Evolutionary conservation across 371 early-diverging fungal genomes (phyloP).

Genomic region (Mortierella sp.): DNA sequence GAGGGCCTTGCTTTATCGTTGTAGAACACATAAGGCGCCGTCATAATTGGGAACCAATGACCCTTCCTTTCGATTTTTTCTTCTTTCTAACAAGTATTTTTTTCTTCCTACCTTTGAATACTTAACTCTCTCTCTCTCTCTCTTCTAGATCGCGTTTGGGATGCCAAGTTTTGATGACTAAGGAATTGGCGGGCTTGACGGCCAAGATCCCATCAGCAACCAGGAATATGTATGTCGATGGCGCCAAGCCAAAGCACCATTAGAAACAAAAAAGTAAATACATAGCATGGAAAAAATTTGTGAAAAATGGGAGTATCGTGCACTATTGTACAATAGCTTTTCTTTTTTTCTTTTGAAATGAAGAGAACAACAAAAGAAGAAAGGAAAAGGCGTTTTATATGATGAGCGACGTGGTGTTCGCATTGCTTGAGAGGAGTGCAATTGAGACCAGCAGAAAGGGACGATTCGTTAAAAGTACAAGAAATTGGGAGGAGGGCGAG

Average conservation of each 20-base stretch:
- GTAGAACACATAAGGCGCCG: not conserved
- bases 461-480: not conserved
- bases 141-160: slow-evolving; percentile 92
- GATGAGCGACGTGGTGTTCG: not conserved
- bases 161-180: slow-evolving; percentile 93
- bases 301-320: not conserved
- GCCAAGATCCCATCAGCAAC: slow-evolving; percentile 97
- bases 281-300: not conserved
- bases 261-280: slow-evolving; percentile 10
- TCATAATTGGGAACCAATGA: not conserved
- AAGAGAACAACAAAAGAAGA: not conserved
- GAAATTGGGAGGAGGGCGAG: not conserved
- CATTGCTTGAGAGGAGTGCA: too few relatives aligned
- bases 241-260: slow-evolving; percentile 64
- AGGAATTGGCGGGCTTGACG: slow-evolving; percentile 90
- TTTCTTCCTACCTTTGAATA: not conserved
- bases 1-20: not conserved
- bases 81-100: slow-evolving; percentile 5
- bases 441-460: too few relatives aligned
- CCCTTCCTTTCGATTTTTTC: not conserved
- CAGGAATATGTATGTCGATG: slow-evolving; percentile 97
- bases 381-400: not conserved
- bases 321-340: slow-evolving; percentile 1
- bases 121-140: not conserved
- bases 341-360: not conserved